A percentile compares a stretch with the other conserved stretches of the same genome.
These are phyloP conservation scores for Pseudomonodictys pantanalensis DNA, from an alignment of 495 filamentous ascomycete species.

Conservation along the genomic window DNA sequence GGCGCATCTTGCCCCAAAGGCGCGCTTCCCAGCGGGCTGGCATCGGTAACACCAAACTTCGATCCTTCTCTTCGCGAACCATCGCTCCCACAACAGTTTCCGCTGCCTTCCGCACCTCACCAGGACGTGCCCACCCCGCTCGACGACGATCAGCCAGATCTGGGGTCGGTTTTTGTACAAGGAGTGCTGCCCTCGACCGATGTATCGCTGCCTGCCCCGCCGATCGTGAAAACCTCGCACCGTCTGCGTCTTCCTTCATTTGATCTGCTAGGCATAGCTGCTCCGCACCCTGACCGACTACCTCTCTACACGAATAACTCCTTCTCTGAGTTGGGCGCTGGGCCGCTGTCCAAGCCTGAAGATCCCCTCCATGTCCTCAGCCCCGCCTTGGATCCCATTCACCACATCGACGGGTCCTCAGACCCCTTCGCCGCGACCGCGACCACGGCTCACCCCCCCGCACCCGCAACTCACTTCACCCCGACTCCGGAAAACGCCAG, in stretches of 20 bases:
- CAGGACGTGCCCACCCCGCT: conserved; percentile 10
- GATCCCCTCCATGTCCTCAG: conserved; percentile 29
- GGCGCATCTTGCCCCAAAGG: conserved; percentile 9
- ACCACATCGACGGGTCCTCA: conserved; percentile 3
- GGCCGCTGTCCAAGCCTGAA: conserved; percentile 29
- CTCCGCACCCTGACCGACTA: conserved; percentile 39
- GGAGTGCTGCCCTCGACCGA: conserved; percentile 10
- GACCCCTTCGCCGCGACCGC: background rate
- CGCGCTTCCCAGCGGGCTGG: conserved; percentile 13
- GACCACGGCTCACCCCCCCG: too few relatives aligned
- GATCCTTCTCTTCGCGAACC: conserved; percentile 16
- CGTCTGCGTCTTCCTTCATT: conserved; percentile 42
- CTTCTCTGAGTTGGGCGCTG: conserved; percentile 28
- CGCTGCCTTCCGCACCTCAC: conserved; percentile 6
- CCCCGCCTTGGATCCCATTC: conserved; percentile 5
- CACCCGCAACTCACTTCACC: background rate
- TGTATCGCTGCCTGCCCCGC: conserved; percentile 21
- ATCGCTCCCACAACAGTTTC: conserved; percentile 12
- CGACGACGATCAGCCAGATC: conserved; percentile 14
- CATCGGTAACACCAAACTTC: conserved; percentile 1
- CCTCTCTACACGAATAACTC: conserved; percentile 1
- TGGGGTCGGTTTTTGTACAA: conserved; percentile 11
- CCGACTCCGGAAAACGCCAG: conserved; percentile 2
- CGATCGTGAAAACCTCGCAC: conserved; percentile 24
- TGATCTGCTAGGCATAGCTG: conserved; percentile 39